These are phyloP conservation scores for Dactylellina leptospora DNA, from an alignment of 2,329 filamentous ascomycete genomes.

Conservation along the genomic window DNA sequence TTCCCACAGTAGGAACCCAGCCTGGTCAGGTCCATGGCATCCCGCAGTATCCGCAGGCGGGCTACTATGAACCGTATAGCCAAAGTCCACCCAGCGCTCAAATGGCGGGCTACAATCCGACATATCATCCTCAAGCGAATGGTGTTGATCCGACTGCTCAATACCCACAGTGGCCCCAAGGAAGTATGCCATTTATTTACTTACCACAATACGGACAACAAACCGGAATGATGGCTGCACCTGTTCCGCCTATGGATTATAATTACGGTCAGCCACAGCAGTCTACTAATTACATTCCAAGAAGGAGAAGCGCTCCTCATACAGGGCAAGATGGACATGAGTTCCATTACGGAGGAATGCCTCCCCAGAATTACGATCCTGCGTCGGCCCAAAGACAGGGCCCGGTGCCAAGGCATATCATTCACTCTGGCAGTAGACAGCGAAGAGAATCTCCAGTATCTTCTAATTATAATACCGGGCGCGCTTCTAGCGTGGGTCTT, in stretches of 20 bases:
- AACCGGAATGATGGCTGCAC: constrained; percentile 36
- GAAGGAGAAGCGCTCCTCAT: constrained; percentile 49
- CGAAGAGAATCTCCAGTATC: constrained; percentile 48
- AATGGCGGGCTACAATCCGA: constrained; percentile 29
- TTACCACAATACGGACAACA: constrained; percentile 48
- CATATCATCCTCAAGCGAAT: constrained; percentile 30
- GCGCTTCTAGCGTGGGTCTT: constrained; percentile 15
- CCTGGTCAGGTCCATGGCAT: constrained; percentile 29
- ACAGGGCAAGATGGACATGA: constrained; percentile 31
- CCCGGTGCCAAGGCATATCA: constrained; percentile 37
- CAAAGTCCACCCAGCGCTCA: constrained; percentile 41
- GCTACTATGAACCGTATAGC: constrained; percentile 47
- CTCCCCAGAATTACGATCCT: constrained; percentile 10
- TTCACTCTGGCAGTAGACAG: constrained; percentile 31
- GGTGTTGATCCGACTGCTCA: constrained; percentile 20
- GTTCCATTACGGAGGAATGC: constrained; percentile 1
- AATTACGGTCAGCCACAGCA: constrained; percentile 14
- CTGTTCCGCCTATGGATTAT: constrained; percentile 29
- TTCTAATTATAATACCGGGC: constrained; percentile 19
- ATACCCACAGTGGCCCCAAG: constrained; percentile 49
- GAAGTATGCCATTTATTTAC: constrained; percentile 49
- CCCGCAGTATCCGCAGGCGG: constrained; percentile 37
- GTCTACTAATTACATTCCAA: constrained; percentile 33
- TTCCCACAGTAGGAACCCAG: constrained; percentile 49
- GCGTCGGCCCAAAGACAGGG: constrained; percentile 28